A percentile compares a stretch with the other conserved stretches of the same genome.
Conservation (phyloP, 2,329 filamentous ascomycete species). For the Sporothrix protearum region DNA sequence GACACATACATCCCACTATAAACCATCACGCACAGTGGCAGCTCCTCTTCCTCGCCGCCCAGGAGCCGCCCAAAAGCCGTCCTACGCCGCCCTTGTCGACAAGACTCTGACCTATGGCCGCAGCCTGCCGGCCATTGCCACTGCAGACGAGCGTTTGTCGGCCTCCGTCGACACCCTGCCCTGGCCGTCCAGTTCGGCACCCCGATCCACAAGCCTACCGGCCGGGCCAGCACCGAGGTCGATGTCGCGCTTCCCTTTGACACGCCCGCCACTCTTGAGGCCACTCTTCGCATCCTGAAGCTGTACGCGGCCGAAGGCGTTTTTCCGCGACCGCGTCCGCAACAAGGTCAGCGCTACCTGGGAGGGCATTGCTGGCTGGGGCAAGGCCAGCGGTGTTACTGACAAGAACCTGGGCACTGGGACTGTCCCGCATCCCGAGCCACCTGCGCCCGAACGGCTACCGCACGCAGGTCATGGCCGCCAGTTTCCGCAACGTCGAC, state of each 20-base stretch:
- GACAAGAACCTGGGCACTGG: conserved; percentile 71
- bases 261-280: conserved; percentile 64
- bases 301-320: conserved; percentile 70
- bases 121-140: conserved; percentile 38
- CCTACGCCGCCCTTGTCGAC: conserved; percentile 69
- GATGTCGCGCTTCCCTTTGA: conserved; percentile 72
- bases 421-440: conserved; percentile 70
- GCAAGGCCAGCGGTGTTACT: conserved; percentile 55
- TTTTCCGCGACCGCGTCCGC: conserved; percentile 67
- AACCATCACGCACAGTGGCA: not conserved
- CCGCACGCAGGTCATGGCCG: conserved; percentile 78
- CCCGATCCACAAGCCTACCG: conserved; percentile 71
- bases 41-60: conserved; percentile 71
- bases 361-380: conserved; percentile 79
- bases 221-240: conserved; percentile 75
- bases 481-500: conserved; percentile 69
- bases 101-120: conserved; percentile 66
- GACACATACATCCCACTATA: not conserved
- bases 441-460: conserved; percentile 81
- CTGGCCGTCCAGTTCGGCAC: conserved; percentile 74
- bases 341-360: conserved; percentile 79
- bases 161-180: conserved; percentile 66
- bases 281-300: conserved; percentile 71
- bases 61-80: conserved; percentile 75
- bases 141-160: conserved; percentile 64